These are phyloP conservation scores for Serendipita sp. DNA, from an alignment of 768 basidiomycete genomes.

Conservation along the genomic window DNA sequence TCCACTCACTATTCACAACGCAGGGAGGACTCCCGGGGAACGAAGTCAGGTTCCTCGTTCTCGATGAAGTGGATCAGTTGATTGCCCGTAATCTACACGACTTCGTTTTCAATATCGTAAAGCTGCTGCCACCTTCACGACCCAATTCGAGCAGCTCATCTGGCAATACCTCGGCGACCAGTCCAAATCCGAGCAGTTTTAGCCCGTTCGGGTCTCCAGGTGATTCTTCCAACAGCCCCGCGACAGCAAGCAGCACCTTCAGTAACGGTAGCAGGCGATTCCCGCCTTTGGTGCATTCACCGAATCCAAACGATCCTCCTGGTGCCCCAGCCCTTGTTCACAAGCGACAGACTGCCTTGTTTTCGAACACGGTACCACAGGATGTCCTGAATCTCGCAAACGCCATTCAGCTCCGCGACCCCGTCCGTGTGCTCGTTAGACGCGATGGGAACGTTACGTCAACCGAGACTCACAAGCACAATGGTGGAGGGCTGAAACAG, in stretches of 20 bases:
- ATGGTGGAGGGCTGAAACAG: slow-evolving; percentile 73
- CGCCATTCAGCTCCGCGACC: slow-evolving; percentile 85
- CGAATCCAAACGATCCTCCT: slow-evolving; percentile 20
- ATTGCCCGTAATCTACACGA: slow-evolving; percentile 96
- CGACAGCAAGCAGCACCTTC: not conserved
- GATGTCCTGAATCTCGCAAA: slow-evolving; percentile 94
- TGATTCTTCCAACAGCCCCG: not conserved
- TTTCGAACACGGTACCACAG: slow-evolving; percentile 95
- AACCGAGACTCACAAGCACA: slow-evolving; percentile 41
- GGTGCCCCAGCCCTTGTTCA: slow-evolving; percentile 22
- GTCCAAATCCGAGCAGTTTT: slow-evolving; percentile 14
- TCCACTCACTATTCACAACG: slow-evolving; percentile 78
- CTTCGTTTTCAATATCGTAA: slow-evolving; percentile 85
- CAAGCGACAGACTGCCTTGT: slow-evolving; percentile 85
- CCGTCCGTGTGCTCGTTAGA: slow-evolving; percentile 93
- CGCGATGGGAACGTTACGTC: slow-evolving; percentile 71
- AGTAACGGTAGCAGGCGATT: not conserved
- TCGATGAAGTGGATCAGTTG: slow-evolving; percentile 96
- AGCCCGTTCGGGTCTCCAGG: slow-evolving; percentile 15
- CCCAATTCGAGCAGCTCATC: slow-evolving; percentile 40
- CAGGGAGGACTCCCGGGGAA: slow-evolving; percentile 62
- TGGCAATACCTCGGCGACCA: slow-evolving; percentile 18
- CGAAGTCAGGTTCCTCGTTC: slow-evolving; percentile 83
- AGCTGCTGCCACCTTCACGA: slow-evolving; percentile 76
- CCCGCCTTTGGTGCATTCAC: not conserved